Conservation (phyloP, 164 flowering plant genomes). For the Saururus chinensis region DNA sequence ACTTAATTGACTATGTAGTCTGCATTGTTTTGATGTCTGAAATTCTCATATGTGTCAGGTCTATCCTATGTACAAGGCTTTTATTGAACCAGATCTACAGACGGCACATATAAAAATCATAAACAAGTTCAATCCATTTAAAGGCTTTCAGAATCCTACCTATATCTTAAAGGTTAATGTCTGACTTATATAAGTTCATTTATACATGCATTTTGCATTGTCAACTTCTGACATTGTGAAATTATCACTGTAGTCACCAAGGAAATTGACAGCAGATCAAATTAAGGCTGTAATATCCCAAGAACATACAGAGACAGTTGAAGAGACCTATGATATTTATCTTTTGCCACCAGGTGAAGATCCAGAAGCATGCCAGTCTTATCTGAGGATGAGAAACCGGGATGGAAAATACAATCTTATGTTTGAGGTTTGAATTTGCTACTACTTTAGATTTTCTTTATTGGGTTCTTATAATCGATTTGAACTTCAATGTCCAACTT, state of each 20-base stretch:
- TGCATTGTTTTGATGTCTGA: not conserved
- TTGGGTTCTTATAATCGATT: not conserved
- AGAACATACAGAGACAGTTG: conserved; percentile 47
- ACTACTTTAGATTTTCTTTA: not conserved
- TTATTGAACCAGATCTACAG: conserved; percentile 92
- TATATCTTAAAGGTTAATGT: conserved; percentile 75
- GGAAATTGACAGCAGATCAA: conserved; percentile 45
- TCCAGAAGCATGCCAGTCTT: conserved; percentile 96
- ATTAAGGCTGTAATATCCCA: conserved; percentile 51
- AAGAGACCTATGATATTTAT: conserved; percentile 90
- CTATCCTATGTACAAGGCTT: conserved; percentile 98
- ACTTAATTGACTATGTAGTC: not conserved
- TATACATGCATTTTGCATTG: conserved; percentile 1
- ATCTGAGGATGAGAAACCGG: conserved; percentile 87
- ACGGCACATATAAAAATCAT: conserved; percentile 88
- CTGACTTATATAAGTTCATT: not conserved
- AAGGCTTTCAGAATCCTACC: conserved; percentile 90
- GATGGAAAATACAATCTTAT: conserved; percentile 98
- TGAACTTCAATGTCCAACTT: no score
- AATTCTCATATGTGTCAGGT: conserved; percentile 35
- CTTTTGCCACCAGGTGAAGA: conserved; percentile 99
- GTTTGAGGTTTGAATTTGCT: conserved; percentile 69
- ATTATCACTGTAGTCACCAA: conserved; percentile 51
- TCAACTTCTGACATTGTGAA: conserved; percentile 9
- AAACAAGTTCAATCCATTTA: conserved; percentile 93